Percentiles rank a stretch among this genome's conserved stretches.
Evolutionary conservation across 2,329 filamentous ascomycete genomes (phyloP).

Genomic region (Purpureocillium takamizusanense): DNA sequence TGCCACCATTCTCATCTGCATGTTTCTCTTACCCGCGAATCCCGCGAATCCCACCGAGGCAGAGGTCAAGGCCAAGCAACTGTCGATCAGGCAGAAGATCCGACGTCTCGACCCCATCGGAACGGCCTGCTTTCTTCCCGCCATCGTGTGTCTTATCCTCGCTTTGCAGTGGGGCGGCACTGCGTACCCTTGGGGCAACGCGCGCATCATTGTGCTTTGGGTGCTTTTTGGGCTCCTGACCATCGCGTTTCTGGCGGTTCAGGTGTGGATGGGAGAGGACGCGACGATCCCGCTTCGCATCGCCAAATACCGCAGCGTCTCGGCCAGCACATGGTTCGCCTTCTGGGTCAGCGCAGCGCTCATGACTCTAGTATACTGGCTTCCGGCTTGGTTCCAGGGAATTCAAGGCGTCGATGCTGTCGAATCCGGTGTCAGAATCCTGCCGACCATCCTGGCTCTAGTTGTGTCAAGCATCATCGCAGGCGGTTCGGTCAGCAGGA

Average conservation of each 20-base stretch:
- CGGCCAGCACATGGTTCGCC: slow-evolving; percentile 22
- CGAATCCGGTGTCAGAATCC: slow-evolving; percentile 28
- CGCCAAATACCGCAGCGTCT: slow-evolving; percentile 28
- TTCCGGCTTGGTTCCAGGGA: slow-evolving; percentile 38
- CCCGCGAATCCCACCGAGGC: slow-evolving; percentile 18
- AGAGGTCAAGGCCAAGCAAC: slow-evolving; percentile 12
- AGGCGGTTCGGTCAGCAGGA: slow-evolving; percentile 23
- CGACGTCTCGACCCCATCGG: slow-evolving; percentile 20
- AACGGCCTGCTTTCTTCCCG: slow-evolving; percentile 19
- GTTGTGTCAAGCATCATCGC: slow-evolving; percentile 23
- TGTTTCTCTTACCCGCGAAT: too few relatives aligned
- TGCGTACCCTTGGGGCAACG: slow-evolving; percentile 19
- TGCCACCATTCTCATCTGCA: slow-evolving; percentile 19
- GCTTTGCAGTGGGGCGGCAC: slow-evolving; percentile 40
- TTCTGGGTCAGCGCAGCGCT: slow-evolving; percentile 29
- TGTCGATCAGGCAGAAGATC: slow-evolving; percentile 14
- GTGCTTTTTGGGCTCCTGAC: slow-evolving; percentile 22
- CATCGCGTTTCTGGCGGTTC: slow-evolving; percentile 25
- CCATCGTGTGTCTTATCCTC: slow-evolving; percentile 36
- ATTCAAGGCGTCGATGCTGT: slow-evolving; percentile 29
- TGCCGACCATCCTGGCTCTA: slow-evolving; percentile 28
- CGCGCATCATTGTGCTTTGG: slow-evolving; percentile 17
- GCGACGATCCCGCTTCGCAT: slow-evolving; percentile 35
- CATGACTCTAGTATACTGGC: slow-evolving; percentile 24
- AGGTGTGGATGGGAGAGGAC: slow-evolving; percentile 27